These are phyloP conservation scores for Geotrichum fermentans DNA, from an alignment of 1,139 yeast species.

Conservation along the genomic window DNA sequence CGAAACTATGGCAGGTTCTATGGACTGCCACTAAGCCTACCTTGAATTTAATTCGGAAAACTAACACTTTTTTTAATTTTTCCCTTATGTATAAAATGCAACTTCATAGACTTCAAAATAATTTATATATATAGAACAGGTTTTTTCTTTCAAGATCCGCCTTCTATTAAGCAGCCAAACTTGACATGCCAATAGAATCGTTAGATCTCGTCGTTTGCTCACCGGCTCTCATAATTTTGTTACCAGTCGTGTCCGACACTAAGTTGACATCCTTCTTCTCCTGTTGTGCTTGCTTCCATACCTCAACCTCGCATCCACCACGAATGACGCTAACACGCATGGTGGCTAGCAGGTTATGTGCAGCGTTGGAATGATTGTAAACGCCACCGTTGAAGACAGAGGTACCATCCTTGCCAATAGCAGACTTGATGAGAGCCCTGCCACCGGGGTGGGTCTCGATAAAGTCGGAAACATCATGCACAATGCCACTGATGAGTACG, in stretches of 20 bases:
- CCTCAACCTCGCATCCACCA: conserved; percentile 77
- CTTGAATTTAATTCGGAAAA: too few relatives aligned
- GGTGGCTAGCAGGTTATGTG: conserved; percentile 88
- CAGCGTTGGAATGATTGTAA: conserved; percentile 94
- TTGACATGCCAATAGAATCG: conserved; percentile 33
- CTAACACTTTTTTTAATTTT: too few relatives aligned
- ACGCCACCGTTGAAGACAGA: conserved; percentile 98
- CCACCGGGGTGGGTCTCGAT: conserved; percentile 98
- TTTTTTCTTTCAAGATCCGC: too few relatives aligned
- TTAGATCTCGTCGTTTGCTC: conserved; percentile 49
- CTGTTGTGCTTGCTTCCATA: conserved; percentile 48
- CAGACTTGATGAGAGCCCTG: conserved; percentile 74
- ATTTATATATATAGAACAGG: too few relatives aligned
- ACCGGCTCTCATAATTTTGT: conserved; percentile 54
- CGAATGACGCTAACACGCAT: conserved; percentile 94
- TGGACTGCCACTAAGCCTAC: too few relatives aligned
- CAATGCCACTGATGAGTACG: conserved; percentile 86
- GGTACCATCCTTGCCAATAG: conserved; percentile 93
- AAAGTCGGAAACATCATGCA: conserved; percentile 82
- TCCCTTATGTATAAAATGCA: too few relatives aligned
- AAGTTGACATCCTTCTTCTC: conserved; percentile 43
- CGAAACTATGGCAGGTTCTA: too few relatives aligned
- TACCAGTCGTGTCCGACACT: conserved; percentile 49
- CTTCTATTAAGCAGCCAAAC: conserved; percentile 37
- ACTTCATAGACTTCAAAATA: too few relatives aligned